Conservation (phyloP, 345 rosid species). For the Populus deltoides region DNA sequence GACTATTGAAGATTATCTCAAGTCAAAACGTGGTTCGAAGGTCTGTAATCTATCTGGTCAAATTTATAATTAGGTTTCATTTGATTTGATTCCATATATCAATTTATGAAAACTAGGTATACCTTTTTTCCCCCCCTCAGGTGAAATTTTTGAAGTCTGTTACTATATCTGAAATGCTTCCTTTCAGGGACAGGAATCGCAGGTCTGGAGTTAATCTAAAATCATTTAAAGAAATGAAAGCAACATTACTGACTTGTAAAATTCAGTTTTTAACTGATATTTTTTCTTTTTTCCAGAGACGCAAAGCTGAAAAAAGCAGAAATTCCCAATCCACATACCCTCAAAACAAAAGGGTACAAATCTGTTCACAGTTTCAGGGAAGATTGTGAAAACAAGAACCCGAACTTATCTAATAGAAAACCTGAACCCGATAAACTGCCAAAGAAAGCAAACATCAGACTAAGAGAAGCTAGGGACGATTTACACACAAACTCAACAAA, state of each 20-base stretch:
- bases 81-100: background rate
- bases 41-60: background rate
- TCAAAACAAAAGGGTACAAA: background rate
- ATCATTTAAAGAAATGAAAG: background rate
- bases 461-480: background rate
- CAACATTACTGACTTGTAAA: background rate
- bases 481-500: background rate
- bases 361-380: background rate
- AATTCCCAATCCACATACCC: background rate
- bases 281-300: constrained; percentile 5
- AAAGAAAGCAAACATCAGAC: background rate
- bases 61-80: background rate
- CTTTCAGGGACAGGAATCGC: constrained; percentile 16
- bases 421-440: background rate
- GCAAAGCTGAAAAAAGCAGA: background rate
- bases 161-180: constrained; percentile 22
- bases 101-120: too few relatives aligned
- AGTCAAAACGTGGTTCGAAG: constrained; percentile 20
- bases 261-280: background rate
- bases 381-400: constrained; percentile 23
- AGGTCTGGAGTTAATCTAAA: background rate
- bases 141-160: constrained; percentile 20
- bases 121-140: background rate
- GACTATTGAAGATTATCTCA: constrained; percentile 16
- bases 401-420: background rate